These are phyloP conservation scores for Afroboletus lepidellus DNA, from an alignment of 1,284 basidiomycete species.

Conservation along the genomic window DNA sequence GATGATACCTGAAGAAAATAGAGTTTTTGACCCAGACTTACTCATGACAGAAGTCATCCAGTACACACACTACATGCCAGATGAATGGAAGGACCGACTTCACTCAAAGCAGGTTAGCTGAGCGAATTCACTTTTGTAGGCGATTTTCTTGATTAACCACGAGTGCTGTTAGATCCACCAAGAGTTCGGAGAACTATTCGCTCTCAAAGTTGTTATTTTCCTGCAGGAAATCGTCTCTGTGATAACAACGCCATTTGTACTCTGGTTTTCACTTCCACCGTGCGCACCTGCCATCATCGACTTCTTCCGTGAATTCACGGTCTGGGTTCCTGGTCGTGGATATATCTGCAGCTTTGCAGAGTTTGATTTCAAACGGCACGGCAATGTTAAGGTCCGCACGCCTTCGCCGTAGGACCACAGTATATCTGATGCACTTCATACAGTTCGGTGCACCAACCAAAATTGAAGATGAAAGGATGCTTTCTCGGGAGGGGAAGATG, in stretches of 20 bases:
- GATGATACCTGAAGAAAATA: slow-evolving; percentile 94
- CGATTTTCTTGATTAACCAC: slow-evolving; percentile 1
- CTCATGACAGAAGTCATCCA: slow-evolving; percentile 89
- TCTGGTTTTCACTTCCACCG: slow-evolving; percentile 88
- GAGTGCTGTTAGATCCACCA: slow-evolving; percentile 65
- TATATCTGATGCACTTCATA: slow-evolving; percentile 2
- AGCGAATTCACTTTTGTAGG: background rate
- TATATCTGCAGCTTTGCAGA: slow-evolving; percentile 98
- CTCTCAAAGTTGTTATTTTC: slow-evolving; percentile 87
- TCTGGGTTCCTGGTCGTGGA: slow-evolving; percentile 94
- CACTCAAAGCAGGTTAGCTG: slow-evolving; percentile 79
- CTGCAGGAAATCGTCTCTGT: slow-evolving; percentile 87
- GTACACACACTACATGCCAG: slow-evolving; percentile 94
- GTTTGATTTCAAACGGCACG: slow-evolving; percentile 93
- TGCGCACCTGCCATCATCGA: slow-evolving; percentile 91
- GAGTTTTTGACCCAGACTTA: slow-evolving; percentile 90
- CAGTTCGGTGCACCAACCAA: slow-evolving; percentile 78
- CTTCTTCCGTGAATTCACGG: slow-evolving; percentile 95
- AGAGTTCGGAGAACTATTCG: slow-evolving; percentile 87
- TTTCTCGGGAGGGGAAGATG: slow-evolving; percentile 94
- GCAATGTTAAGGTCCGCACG: slow-evolving; percentile 71
- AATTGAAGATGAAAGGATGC: slow-evolving; percentile 67
- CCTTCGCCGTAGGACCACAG: background rate
- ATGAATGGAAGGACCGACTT: slow-evolving; percentile 85
- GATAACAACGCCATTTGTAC: slow-evolving; percentile 88